These are phyloP conservation scores for Talaromyces borbonicus DNA, from an alignment of 495 filamentous ascomycete species.

Conservation along the genomic window DNA sequence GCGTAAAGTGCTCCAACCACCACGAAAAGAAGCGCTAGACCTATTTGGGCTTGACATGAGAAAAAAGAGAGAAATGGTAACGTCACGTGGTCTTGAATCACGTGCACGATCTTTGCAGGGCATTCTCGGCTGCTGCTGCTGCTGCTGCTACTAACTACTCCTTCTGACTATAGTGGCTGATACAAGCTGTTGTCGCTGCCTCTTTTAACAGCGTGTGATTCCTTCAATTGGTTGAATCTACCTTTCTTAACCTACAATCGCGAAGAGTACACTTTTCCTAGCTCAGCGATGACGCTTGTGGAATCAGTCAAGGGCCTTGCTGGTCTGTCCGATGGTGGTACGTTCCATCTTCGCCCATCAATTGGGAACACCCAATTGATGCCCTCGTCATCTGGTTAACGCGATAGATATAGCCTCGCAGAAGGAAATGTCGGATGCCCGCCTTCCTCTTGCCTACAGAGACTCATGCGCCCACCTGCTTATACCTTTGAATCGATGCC, in stretches of 20 bases:
- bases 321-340: conserved; percentile 31
- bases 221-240: too few species aligned
- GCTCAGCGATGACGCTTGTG: conserved; percentile 35
- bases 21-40: neutral
- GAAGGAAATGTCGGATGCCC: conserved; percentile 86
- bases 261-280: neutral
- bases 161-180: too few species aligned
- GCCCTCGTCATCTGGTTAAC: conserved; percentile 8
- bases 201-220: too few species aligned
- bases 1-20: conserved; percentile 4
- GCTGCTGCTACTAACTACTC: too few species aligned
- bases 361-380: neutral
- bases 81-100: conserved; percentile 3
- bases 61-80: neutral
- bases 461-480: conserved; percentile 90
- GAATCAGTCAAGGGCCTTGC: conserved; percentile 48
- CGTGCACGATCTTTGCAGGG: too few species aligned
- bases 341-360: too few species aligned
- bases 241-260: too few species aligned
- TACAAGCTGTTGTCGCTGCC: too few species aligned
- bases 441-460: conserved; percentile 79
- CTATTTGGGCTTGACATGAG: neutral
- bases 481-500: conserved; percentile 92
- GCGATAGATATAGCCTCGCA: conserved; percentile 51
- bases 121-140: neutral